Evolutionary conservation across 2,329 filamentous ascomycete species (phyloP), one percentile per base, ranked within the genome.

Genomic region (Cladosporium sp.): DNA sequence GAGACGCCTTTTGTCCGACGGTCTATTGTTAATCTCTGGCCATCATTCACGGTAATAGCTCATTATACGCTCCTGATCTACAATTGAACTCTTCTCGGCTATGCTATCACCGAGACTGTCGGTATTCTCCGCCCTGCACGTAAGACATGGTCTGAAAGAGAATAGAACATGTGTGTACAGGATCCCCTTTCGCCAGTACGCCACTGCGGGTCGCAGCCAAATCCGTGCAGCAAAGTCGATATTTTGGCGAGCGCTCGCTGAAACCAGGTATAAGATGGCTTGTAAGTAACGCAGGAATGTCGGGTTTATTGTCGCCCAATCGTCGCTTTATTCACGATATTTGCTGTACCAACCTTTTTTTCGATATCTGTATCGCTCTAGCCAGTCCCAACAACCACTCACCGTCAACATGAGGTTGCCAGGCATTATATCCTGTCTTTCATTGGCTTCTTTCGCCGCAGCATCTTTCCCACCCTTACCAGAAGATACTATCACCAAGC

Each of bases 391-490:
- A 11, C 21, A 23, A 6, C 14, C 16, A n/a, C 18, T 2, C 8
- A 56, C 14, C 5, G 21, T 21, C 33, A 59, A 29, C 35, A 46
- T 29, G 56, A 46, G 4, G 21, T 18, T 16, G 2, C 10, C 10
- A 26, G 28, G 12, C 8, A 28, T 59, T 7, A 12, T 59, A 6
- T 59, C 26, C 5, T 12, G 37, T n/a, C 60, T 63, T 18, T 16
- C 49, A 10, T 26, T 64, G 16, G 53, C 44, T 28, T 33, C 44
- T 23, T 40, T 68, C 18, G 65, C 65, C 18, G 60, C 58, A 28
- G 68, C 69, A 52, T 67, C 63, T 23, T 71, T 68, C 35, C 68
- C 69, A 61, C 50, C 67, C 18, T 14, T 44, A 26, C 66, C 64
- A 6, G 37, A 69, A 37, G 60, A 61, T 23, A 29, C 68, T 16